A percentile compares a stretch with the other conserved stretches of the same genome.
Conservation (phyloP, 2,329 filamentous ascomycete species). For the Fusarium sp. region DNA sequence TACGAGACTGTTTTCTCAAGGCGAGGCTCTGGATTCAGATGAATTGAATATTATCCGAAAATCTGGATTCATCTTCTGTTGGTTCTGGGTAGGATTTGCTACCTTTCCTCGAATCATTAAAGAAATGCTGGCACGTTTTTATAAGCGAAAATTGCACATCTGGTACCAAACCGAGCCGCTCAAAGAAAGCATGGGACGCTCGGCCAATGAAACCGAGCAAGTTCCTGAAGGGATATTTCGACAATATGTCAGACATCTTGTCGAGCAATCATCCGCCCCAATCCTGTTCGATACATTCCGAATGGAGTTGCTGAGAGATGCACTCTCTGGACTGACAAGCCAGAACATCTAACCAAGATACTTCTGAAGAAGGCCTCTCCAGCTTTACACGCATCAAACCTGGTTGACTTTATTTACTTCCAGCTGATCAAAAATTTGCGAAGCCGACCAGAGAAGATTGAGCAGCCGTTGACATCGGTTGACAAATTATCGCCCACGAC, state of each 20-base stretch:
- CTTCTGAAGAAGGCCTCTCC: slow-evolving; percentile 53
- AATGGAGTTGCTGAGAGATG: slow-evolving; percentile 61
- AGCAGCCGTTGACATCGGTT: slow-evolving; percentile 54
- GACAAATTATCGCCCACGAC: slow-evolving; percentile 23
- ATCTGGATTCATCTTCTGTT: slow-evolving; percentile 59
- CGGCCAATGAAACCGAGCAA: slow-evolving; percentile 60
- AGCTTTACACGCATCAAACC: slow-evolving; percentile 47
- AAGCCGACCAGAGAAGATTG: slow-evolving; percentile 52
- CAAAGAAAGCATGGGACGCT: slow-evolving; percentile 62
- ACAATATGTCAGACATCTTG: slow-evolving; percentile 58
- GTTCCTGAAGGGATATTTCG: slow-evolving; percentile 59
- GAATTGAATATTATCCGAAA: slow-evolving; percentile 55
- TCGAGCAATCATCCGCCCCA: slow-evolving; percentile 55
- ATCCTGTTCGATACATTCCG: slow-evolving; percentile 64
- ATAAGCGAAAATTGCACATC: slow-evolving; percentile 65
- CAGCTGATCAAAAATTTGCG: slow-evolving; percentile 57
- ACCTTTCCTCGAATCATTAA: slow-evolving; percentile 72
- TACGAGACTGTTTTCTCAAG: slow-evolving; percentile 65
- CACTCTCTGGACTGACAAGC: slow-evolving; percentile 66
- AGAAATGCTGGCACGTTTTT: slow-evolving; percentile 67
- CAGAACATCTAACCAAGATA: slow-evolving; percentile 59
- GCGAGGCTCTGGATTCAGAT: slow-evolving; percentile 59
- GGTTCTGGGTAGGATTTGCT: slow-evolving; percentile 74
- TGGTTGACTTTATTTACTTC: slow-evolving; percentile 54
- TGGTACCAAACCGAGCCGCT: slow-evolving; percentile 72